phyloP scores from a whole-genome alignment of 345 rosid genomes.

The Hibiscus mutabilis region DNA sequence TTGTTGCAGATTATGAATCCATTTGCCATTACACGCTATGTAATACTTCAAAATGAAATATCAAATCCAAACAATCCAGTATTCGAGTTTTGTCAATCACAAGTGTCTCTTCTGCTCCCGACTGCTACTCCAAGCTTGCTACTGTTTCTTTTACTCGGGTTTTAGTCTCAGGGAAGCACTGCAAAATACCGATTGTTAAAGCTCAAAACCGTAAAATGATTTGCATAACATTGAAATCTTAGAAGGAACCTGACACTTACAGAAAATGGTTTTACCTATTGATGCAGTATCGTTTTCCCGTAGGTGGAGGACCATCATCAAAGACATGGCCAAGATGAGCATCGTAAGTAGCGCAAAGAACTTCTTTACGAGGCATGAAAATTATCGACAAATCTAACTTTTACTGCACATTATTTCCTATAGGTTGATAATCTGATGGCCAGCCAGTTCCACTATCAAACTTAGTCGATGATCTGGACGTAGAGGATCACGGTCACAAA shows the following conservation, averaged over 20 bases:
- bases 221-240: not conserved
- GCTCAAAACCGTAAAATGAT: not conserved
- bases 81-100: not conserved
- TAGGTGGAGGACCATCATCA: slow-evolving; percentile 82
- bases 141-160: slow-evolving; percentile 1
- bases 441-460: slow-evolving; percentile 98
- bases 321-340: slow-evolving; percentile 93
- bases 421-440: slow-evolving; percentile 82
- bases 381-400: slow-evolving; percentile 68
- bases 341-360: slow-evolving; percentile 52
- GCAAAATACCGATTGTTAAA: not conserved
- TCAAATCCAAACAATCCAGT: not conserved
- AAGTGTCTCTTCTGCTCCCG: not conserved
- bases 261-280: slow-evolving; percentile 47
- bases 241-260: no score
- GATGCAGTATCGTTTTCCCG: slow-evolving; percentile 79
- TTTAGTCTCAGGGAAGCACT: slow-evolving; percentile 37
- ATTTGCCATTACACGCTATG: not conserved
- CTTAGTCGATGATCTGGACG: slow-evolving; percentile 72
- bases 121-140: not conserved
- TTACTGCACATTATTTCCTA: slow-evolving; percentile 60
- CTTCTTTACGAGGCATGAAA: slow-evolving; percentile 92
- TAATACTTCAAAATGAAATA: not conserved
- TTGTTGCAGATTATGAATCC: not conserved
- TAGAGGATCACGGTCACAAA: not conserved